Conservation (phyloP, 306 rosid genomes). For the Dryas alaskensis region DNA sequence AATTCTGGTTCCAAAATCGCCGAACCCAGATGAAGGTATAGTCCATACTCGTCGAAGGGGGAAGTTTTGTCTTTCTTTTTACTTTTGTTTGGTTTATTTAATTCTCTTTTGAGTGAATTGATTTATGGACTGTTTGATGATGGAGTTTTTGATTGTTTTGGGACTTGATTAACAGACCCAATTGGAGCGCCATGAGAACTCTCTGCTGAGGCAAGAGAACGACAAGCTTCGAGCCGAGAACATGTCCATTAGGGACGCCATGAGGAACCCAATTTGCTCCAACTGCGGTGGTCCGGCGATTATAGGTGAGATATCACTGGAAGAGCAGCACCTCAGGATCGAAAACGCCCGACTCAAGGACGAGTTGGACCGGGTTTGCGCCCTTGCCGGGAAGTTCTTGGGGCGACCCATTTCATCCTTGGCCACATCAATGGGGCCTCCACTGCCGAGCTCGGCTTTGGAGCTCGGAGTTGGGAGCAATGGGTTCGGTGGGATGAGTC, state of each 20-base stretch:
- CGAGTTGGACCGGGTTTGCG: slow-evolving; percentile 85
- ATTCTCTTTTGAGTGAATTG: not conserved
- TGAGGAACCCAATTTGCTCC: slow-evolving; percentile 90
- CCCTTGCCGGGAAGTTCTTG: slow-evolving; percentile 77
- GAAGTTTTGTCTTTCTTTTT: not conserved
- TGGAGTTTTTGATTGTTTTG: not conserved
- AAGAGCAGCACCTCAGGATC: slow-evolving; percentile 87
- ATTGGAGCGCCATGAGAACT: slow-evolving; percentile 90
- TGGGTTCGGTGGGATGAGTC: slow-evolving; percentile 58
- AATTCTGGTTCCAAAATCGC: slow-evolving; percentile 98
- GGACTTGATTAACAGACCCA: slow-evolving; percentile 59
- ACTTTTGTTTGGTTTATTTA: not conserved
- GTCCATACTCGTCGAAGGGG: not conserved
- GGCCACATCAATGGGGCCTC: slow-evolving; percentile 46
- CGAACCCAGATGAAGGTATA: slow-evolving; percentile 95
- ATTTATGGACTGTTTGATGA: not conserved
- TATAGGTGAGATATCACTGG: slow-evolving; percentile 73
- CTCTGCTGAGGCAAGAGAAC: slow-evolving; percentile 86
- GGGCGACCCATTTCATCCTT: slow-evolving; percentile 74
- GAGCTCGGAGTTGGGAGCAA: slow-evolving; percentile 92
- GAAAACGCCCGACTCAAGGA: slow-evolving; percentile 86
- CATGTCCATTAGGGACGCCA: slow-evolving; percentile 90
- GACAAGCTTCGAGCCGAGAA: slow-evolving; percentile 91
- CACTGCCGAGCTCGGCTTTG: slow-evolving; percentile 69
- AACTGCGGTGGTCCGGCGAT: slow-evolving; percentile 93